Evolutionary conservation across 192 early-diverging fungal genomes (phyloP), one percentile per base, ranked within the genome.

Genomic region (Jimgerdemannia flammicorona): DNA sequence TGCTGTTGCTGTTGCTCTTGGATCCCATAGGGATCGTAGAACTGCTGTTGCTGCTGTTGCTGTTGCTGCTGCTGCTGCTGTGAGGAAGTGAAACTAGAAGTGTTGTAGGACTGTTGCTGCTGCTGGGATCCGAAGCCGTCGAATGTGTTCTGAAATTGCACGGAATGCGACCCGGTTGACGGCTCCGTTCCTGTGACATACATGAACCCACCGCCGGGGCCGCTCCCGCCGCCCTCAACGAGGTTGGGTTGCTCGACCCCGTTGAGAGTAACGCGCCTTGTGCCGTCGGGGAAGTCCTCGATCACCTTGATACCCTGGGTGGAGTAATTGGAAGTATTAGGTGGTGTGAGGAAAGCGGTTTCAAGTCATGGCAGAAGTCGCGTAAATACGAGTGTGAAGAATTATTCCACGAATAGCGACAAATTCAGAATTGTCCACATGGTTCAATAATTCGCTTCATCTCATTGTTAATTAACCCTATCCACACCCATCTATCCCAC

Each of bases 231-330:
- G 14, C 49, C 49, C 49, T 59, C 49, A 14, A 59, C 14, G 14
- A 10, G 49, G 49, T 59, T 59, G 49, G 39, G 69, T 74, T 43
- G 70, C 75, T 39, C 71, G 78, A 59, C 67, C 49, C 78, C 75
- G 77, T 18, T 79, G 67, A 3, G 64, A 69, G 20, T 73, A 70
- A 20, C 72, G 79, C 43, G 72, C 68, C 40, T 43, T 69, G 10
- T 74, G 77, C 41, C 73, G 74, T 44, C 78, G 78, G 41, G 77
- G 43, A 40, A 2, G 0, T 68, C 67, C 19, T 68, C 67, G 18
- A 41, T 68, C 67, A 20, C 29, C 19, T 20, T 68, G 29, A 68
- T 2, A 1, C 67, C 67, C 67, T 68, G 40, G 49, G 14, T 59
- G 49, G 14, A 14, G 49, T 6, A 59, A 14, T 59, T 14, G 49